Conservation (phyloP, 306 rosid species). For the Fragaria vesca region DNA sequence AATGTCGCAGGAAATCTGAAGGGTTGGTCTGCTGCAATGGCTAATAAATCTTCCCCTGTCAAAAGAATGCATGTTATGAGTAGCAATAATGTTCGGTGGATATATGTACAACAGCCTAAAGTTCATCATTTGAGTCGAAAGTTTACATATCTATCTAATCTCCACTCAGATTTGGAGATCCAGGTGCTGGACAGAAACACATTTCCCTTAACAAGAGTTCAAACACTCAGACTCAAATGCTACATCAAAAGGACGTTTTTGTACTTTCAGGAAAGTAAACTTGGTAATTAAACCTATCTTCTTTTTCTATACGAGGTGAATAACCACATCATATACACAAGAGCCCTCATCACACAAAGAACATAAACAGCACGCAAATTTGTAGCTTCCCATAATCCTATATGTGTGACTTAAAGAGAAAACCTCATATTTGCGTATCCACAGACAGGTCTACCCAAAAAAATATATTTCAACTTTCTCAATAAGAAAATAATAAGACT, state of each 20-base stretch:
- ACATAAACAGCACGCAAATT: neutral
- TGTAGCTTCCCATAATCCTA: neutral
- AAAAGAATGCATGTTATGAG: slow-evolving; percentile 30
- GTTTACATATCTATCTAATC: slow-evolving; percentile 11
- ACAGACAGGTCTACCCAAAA: too few relatives aligned
- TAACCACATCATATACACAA: neutral
- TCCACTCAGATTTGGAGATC: neutral
- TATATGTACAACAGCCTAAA: slow-evolving; percentile 16
- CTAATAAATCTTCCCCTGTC: slow-evolving; percentile 92
- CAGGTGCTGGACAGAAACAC: slow-evolving; percentile 9
- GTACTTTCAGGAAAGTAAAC: neutral
- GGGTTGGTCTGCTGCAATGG: slow-evolving; percentile 98
- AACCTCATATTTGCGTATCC: too few relatives aligned
- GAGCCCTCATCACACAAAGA: too few relatives aligned
- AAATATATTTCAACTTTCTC: too few relatives aligned
- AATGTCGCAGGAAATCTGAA: slow-evolving; percentile 99
- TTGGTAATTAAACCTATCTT: neutral
- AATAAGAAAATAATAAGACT: too few relatives aligned
- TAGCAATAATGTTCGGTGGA: slow-evolving; percentile 9
- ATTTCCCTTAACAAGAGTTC: neutral
- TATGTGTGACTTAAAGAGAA: too few relatives aligned
- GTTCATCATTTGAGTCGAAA: slow-evolving; percentile 13
- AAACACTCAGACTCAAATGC: slow-evolving; percentile 9
- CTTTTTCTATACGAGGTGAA: neutral
- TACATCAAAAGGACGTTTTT: neutral